phyloP scores from a whole-genome alignment of 805 yeast species.

The Pichia kluyveri region DNA sequence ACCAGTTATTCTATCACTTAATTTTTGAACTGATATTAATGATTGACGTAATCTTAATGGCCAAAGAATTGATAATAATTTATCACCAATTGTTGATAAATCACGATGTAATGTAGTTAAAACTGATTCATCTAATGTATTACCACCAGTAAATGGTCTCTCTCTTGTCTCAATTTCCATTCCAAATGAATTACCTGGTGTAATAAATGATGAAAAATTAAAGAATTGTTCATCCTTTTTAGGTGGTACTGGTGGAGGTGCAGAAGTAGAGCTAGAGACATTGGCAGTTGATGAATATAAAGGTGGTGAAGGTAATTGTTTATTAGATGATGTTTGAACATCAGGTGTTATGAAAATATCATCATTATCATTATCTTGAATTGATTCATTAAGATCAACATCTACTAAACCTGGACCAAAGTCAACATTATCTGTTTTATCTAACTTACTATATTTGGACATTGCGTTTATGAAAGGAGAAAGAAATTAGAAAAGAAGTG shows the following conservation, averaged over 20 bases:
- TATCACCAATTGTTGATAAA: conserved; percentile 25
- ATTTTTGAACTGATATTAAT: conserved; percentile 19
- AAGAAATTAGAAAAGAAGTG: too few relatives aligned
- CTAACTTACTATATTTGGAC: conserved; percentile 2
- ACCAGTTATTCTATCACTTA: conserved; percentile 17
- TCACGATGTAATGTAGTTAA: conserved; percentile 34
- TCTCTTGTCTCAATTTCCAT: conserved; percentile 29
- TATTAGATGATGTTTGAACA: conserved; percentile 9
- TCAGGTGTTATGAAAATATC: conserved; percentile 29
- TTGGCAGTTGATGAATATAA: conserved; percentile 1
- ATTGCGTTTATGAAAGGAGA: background rate
- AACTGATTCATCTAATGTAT: conserved; percentile 51
- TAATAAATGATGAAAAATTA: conserved; percentile 26
- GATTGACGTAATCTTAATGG: conserved; percentile 27
- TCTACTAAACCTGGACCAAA: background rate
- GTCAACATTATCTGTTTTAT: conserved; percentile 5
- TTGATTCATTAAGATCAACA: background rate
- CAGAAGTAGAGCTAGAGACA: background rate
- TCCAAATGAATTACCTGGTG: conserved; percentile 16
- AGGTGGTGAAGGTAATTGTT: conserved; percentile 2
- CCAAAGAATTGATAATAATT: conserved; percentile 28
- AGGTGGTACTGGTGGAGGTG: background rate
- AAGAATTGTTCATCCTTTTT: conserved; percentile 10
- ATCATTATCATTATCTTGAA: conserved; percentile 18
- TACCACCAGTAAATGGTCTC: conserved; percentile 48